Base-by-base conservation (phyloP, 163 green algal species). In the Chlorella variabilis region DNA sequence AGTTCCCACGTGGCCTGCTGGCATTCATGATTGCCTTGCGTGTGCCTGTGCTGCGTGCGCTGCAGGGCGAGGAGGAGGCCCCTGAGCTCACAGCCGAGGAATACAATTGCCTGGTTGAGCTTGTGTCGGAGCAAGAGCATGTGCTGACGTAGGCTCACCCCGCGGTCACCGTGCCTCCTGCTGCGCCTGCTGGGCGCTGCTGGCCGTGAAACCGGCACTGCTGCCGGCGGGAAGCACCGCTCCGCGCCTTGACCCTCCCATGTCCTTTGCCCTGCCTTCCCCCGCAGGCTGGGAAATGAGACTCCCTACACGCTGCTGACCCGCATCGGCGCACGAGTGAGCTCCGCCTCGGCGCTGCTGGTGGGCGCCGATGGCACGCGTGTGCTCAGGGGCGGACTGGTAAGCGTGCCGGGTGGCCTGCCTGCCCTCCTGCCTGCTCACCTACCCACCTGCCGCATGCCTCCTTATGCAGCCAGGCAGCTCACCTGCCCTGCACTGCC, bases 61-160 rank as follows among this genome's bases (percentile, higher is more conserved):
- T 25, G 13, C 70, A 48, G 70, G 17, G 38, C 4, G 81, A 83
- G 54, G 74, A 71, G 36, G 67, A 68, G 67, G n/a, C 54, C 20
- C 84, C 80, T 0, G 87, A 90, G 9, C 84, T 90, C 0, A 88
- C 84, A 17, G 36, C 85, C 1, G 92, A 93, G 56, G 94, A 97
- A 69, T 93, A 91, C 81, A 75, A 69, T 29, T 87, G 84, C 33
- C 83, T 97, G 41, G 69, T 94, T 65, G 86, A 95, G 63, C 69
- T 97, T 31, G 82, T 97, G 56, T 58, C 69, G 27, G 86, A 96
- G 83, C 89, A 96, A 78, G 93, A 94, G 61, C 71, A 90, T 25
- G 83, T 69, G 21, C 23, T 92, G 1, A 27, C 81, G 61, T 80
- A 49, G 7, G 70, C 5, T n/a, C n/a, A n/a, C n/a, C n/a, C n/a